These are phyloP conservation scores for Penicillium crystallinum DNA, from an alignment of 495 filamentous ascomycete genomes.

Conservation along the genomic window DNA sequence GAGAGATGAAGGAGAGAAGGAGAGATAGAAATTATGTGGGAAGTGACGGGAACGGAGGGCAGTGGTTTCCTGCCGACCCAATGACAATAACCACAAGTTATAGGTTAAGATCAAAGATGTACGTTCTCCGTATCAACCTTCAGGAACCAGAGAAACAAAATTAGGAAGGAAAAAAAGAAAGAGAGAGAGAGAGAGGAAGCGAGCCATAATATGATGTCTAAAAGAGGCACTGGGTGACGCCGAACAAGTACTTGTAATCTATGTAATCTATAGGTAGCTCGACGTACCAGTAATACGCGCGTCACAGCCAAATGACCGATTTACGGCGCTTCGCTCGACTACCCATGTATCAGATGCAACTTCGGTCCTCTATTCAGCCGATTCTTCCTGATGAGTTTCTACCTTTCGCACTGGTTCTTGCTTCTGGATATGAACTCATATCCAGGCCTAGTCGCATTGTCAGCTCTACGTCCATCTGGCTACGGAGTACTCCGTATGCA, in stretches of 20 bases:
- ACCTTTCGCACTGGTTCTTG: too few relatives aligned
- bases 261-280: background rate
- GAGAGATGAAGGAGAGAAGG: background rate
- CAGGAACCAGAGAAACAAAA: background rate
- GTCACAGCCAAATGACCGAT: conserved; percentile 7
- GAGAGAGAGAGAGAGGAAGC: background rate
- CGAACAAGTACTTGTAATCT: background rate
- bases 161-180: background rate
- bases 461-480: too few relatives aligned
- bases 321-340: conserved; percentile 13
- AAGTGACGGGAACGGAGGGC: conserved; percentile 3
- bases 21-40: background rate
- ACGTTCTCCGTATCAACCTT: background rate
- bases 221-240: background rate
- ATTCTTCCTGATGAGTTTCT: too few relatives aligned
- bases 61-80: conserved; percentile 3
- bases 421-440: too few relatives aligned
- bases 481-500: background rate
- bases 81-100: background rate
- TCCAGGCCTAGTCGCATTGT: too few relatives aligned
- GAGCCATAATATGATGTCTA: background rate
- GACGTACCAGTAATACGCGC: conserved; percentile 2
- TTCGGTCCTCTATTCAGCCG: background rate
- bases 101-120: background rate
- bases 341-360: background rate